Evolutionary conservation across 2,329 filamentous ascomycete species (phyloP), one percentile per base, ranked within the genome.

Genomic region (Pseudogymnoascus sp.): DNA sequence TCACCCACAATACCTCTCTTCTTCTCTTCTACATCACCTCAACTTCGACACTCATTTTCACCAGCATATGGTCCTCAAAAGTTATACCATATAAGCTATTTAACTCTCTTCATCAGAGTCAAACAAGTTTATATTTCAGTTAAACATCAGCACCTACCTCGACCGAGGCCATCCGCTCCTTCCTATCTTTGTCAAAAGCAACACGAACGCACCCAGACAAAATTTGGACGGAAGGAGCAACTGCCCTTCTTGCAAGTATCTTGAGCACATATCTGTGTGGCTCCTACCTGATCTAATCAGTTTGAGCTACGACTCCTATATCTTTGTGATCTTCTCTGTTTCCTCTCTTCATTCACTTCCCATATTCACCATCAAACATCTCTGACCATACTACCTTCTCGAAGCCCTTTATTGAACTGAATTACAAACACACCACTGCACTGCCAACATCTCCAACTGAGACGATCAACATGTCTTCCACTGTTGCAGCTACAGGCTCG

Each of bases 401-500:
- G 69, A 70, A 64, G 68, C 66, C 66, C 66, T 68, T 69, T 72
- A 63, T 73, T 67, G 62, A 61, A 35, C 49, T 55, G 16, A 35
- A 55, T 55, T 35, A 55, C 25, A 33, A 33, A 14, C 49, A 19
- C 16, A 55, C 49, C 25, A 33, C 49, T 33, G 28, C 28, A 35
- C 28, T 35, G 49, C 11, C 49, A 55, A 6, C 19, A 55, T 14
- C 23, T 55, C 28, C 28, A 55, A 55, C 28, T 19, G 36, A 55
- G 62, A 63, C 58, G 22, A 59, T 42, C 68, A 71, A 64, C 63
- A 80, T 80, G 78, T 77, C 77, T 69, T 69, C 72, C 64, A 69
- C 67, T 14, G 64, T 70, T 64, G 69, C 69, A 41, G 74, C 75
- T 25, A 75, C 75, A 23, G 78, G 76, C 52, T 80, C 79, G 60